Evolutionary conservation across 2,329 filamentous ascomycete species (phyloP).

Genomic region (Aspergillus sojae): DNA sequence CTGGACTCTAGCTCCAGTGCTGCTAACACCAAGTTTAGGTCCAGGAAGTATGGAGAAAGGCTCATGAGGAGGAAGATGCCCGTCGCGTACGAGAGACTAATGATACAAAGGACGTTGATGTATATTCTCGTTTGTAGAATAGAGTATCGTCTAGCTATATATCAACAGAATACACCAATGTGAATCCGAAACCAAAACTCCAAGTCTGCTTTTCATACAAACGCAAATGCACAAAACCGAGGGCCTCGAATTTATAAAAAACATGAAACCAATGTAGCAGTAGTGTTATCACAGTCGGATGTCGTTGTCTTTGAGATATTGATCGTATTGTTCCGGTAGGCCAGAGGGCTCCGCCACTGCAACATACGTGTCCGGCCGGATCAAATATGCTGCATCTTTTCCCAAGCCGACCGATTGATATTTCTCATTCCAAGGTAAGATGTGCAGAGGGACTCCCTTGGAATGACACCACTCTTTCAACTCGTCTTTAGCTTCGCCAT

Average conservation of each 20-base stretch:
- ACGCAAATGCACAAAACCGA: neutral
- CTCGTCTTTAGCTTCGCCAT: slow-evolving; percentile 20
- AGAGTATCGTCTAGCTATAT: neutral
- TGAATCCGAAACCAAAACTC: neutral
- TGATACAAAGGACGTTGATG: neutral
- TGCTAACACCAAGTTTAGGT: slow-evolving; percentile 5
- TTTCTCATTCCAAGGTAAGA: slow-evolving; percentile 29
- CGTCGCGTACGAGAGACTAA: neutral
- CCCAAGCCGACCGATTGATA: slow-evolving; percentile 26
- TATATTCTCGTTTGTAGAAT: slow-evolving; percentile 1
- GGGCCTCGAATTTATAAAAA: fast-evolving
- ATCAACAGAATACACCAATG: neutral
- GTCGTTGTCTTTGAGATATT: slow-evolving; percentile 23
- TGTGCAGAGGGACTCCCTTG: slow-evolving; percentile 21
- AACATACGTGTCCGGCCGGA: slow-evolving; percentile 36
- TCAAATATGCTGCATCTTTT: slow-evolving; percentile 30
- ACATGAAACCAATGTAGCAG: fast-evolving
- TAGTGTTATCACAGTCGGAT: slow-evolving; percentile 8
- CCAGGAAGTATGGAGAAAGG: slow-evolving; percentile 12
- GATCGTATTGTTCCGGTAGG: slow-evolving; percentile 21
- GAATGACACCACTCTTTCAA: slow-evolving; percentile 29
- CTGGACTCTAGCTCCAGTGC: neutral
- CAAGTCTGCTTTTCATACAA: too few relatives aligned
- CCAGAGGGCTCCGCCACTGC: slow-evolving; percentile 25
- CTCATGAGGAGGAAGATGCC: slow-evolving; percentile 9